A percentile compares a stretch with the other conserved stretches of the same genome.
These are phyloP conservation scores for Candida ponderosae DNA, from an alignment of 805 yeast genomes.

Conservation along the genomic window DNA sequence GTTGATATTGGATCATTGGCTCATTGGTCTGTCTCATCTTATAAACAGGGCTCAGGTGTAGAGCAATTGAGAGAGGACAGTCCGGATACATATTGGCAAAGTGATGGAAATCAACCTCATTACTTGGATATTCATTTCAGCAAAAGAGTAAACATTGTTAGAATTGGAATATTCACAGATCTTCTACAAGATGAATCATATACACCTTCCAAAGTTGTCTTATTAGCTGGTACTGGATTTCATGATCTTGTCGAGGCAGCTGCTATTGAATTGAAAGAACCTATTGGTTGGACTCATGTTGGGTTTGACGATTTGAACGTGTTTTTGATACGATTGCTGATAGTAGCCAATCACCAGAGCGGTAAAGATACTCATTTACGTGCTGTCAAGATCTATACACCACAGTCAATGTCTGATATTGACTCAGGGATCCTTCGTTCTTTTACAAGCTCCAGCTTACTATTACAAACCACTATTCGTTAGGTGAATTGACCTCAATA, in stretches of 20 bases:
- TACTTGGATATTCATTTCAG: conserved; percentile 70
- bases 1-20: conserved; percentile 77
- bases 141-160: conserved; percentile 60
- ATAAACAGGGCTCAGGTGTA: conserved; percentile 66
- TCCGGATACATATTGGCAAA: conserved; percentile 82
- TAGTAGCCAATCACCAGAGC: conserved; percentile 79
- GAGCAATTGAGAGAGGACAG: conserved; percentile 66
- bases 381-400: conserved; percentile 55
- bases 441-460: conserved; percentile 15
- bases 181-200: conserved; percentile 78
- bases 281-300: conserved; percentile 74
- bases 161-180: conserved; percentile 67
- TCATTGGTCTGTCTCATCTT: conserved; percentile 76
- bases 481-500: no score
- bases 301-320: conserved; percentile 50
- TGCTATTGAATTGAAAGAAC: conserved; percentile 49
- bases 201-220: conserved; percentile 66
- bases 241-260: conserved; percentile 70
- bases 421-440: conserved; percentile 16
- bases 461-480: conserved; percentile 15
- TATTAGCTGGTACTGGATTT: conserved; percentile 71
- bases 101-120: conserved; percentile 91
- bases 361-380: conserved; percentile 94
- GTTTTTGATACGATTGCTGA: conserved; percentile 52
- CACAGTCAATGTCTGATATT: conserved; percentile 21